Conservation (phyloP, 805 yeast species). For the Sugiyamaella qingdaonensis region DNA sequence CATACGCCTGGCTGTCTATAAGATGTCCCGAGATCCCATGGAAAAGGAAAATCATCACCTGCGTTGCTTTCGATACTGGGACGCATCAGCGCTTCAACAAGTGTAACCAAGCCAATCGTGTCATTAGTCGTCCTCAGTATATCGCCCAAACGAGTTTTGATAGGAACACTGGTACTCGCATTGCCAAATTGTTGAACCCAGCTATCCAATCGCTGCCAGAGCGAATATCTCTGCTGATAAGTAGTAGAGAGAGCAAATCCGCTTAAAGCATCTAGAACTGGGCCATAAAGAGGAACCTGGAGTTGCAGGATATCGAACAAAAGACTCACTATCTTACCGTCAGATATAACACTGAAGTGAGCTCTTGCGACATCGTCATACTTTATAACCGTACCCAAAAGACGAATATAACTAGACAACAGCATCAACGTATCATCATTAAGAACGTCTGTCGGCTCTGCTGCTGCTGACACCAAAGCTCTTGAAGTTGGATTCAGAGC, state of each 20-base stretch:
- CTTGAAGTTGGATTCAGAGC: background rate
- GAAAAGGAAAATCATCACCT: conserved; percentile 43
- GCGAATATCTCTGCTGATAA: conserved; percentile 38
- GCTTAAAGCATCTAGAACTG: conserved; percentile 53
- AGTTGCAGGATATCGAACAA: conserved; percentile 44
- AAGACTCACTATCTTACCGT: conserved; percentile 29
- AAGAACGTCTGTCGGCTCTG: conserved; percentile 29
- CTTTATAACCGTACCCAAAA: conserved; percentile 52
- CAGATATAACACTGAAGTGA: conserved; percentile 19
- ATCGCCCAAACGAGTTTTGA: conserved; percentile 42
- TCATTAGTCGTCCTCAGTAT: conserved; percentile 51
- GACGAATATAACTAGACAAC: conserved; percentile 65
- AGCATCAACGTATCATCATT: conserved; percentile 78
- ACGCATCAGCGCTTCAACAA: conserved; percentile 44
- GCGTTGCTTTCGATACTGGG: conserved; percentile 37
- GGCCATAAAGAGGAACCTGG: conserved; percentile 49
- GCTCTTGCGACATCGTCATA: conserved; percentile 37
- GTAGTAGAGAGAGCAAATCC: conserved; percentile 49
- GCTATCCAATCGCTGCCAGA: conserved; percentile 68
- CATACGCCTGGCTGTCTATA: conserved; percentile 66
- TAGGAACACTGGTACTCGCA: conserved; percentile 30
- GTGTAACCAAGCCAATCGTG: conserved; percentile 55
- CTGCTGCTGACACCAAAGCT: background rate
- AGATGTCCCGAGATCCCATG: conserved; percentile 56
- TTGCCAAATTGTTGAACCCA: conserved; percentile 52